Base-by-base conservation (phyloP, 495 filamentous ascomycete species). In the Podospora pseudopauciseta region DNA sequence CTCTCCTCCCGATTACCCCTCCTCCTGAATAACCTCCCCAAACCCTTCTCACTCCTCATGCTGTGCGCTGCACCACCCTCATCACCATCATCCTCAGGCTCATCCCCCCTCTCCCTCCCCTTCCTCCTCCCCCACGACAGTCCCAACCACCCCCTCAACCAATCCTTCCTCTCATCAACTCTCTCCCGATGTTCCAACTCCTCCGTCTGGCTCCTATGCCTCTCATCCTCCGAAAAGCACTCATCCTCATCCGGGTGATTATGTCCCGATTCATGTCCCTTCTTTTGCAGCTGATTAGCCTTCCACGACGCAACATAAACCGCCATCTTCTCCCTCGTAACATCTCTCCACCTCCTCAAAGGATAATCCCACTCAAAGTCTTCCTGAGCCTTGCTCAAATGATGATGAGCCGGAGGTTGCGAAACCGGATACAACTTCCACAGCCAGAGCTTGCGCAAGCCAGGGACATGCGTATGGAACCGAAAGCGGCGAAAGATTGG, bases 391-490 rank as follows among this genome's bases (percentile, higher is more conserved):
- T 58, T 26, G 23, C 23, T 58, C 55, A 49, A 3, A 9, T 49
- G 39, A 11, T 49, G 39, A 49, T 49, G 39, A 16, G 9, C 39
- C 39, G 39, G 39, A 6, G 39, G 39, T 16, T 49, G 39, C 39
- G 39, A 49, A 0, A 49, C 39, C 18, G 55, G n/a, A 20, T 72
- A 72, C 5, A n/a, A 39, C 2, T 53, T 60, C n/a, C 65, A 63
- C 16, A 20, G 19, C 70, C 70, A 72, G 0, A 72, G 57, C 1
- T 28, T 15, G 0, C 70, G 64, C 0, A 72, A 16, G 5, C 60
- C 30, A 16, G 70, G 67, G 57, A 72, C 69, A 6, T 54, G 5
- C 0, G n/a, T 16, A 57, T 72, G 70, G 60, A 72, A 69, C 13
- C 39, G 39, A 20, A 26, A 69, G 28, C 57, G 39, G 1, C 67